These are phyloP conservation scores for Ramicandelaber brevisporus DNA, from an alignment of 192 early-diverging fungal species.

Conservation along the genomic window DNA sequence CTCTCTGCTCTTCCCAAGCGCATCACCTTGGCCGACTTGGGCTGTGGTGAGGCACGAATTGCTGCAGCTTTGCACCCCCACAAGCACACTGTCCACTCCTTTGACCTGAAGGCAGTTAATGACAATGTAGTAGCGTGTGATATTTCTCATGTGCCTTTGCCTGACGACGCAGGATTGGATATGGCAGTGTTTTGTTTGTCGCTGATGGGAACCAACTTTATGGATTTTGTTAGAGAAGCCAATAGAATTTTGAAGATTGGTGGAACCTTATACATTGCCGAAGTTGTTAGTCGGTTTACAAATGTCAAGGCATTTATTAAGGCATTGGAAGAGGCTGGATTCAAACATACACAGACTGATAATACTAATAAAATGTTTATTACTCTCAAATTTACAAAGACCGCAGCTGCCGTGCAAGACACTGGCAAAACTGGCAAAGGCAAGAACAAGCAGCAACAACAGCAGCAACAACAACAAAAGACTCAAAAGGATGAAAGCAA, in stretches of 20 bases:
- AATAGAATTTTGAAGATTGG: slow-evolving; percentile 47
- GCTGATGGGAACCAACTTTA: slow-evolving; percentile 92
- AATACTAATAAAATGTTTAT: slow-evolving; percentile 87
- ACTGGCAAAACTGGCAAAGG: slow-evolving; percentile 1
- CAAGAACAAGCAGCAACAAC: slow-evolving; percentile 5
- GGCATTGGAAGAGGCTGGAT: slow-evolving; percentile 46
- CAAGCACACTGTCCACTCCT: slow-evolving; percentile 47
- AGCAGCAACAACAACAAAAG: background rate
- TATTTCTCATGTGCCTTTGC: slow-evolving; percentile 68
- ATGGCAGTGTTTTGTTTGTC: slow-evolving; percentile 76
- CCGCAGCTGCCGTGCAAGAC: slow-evolving; percentile 2
- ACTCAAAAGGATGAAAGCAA: background rate
- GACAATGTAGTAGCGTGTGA: slow-evolving; percentile 68
- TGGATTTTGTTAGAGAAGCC: slow-evolving; percentile 76
- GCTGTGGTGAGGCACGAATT: slow-evolving; percentile 87
- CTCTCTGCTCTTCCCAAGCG: slow-evolving; percentile 21
- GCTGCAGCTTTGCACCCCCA: slow-evolving; percentile 33
- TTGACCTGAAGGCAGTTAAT: slow-evolving; percentile 68
- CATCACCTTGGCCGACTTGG: slow-evolving; percentile 67
- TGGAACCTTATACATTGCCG: slow-evolving; percentile 79
- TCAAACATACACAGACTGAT: slow-evolving; percentile 46
- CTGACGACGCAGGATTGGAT: slow-evolving; percentile 35
- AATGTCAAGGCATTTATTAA: slow-evolving; percentile 51
- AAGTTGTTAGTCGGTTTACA: slow-evolving; percentile 74
- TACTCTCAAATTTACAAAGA: slow-evolving; percentile 56